These are phyloP conservation scores for Trichoderma guizhouense DNA, from an alignment of 2,329 filamentous ascomycete species.

Conservation along the genomic window DNA sequence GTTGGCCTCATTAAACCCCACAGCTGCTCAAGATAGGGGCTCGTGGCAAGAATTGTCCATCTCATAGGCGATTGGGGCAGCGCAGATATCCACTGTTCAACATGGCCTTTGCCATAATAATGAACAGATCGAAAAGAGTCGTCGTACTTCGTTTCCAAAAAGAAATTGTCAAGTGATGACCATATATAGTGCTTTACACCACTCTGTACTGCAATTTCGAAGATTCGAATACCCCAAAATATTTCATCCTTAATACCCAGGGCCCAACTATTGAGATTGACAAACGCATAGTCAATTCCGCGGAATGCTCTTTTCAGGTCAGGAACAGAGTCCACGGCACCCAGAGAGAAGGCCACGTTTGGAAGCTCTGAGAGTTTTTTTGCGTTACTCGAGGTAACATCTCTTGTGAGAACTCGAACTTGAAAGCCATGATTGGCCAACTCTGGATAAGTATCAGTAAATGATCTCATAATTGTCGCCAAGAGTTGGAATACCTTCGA, in stretches of 20 bases:
- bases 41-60: neutral
- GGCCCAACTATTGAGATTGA: neutral
- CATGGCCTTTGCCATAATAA: neutral
- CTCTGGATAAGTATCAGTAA: neutral
- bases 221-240: neutral
- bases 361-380: neutral
- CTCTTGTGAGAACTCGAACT: neutral
- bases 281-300: neutral
- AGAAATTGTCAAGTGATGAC: neutral
- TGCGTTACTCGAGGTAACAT: neutral
- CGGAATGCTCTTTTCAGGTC: neutral
- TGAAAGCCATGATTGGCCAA: neutral
- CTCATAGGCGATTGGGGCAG: neutral
- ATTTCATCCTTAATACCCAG: neutral
- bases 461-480: neutral
- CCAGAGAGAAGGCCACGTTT: neutral
- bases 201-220: neutral
- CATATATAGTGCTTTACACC: neutral
- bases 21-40: neutral
- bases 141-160: neutral
- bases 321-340: neutral
- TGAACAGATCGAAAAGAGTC: neutral
- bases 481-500: neutral
- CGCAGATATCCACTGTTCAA: neutral
- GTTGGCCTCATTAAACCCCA: neutral